Base-by-base conservation (phyloP, 306 rosid genomes). In the Lathyrus aphaca region DNA sequence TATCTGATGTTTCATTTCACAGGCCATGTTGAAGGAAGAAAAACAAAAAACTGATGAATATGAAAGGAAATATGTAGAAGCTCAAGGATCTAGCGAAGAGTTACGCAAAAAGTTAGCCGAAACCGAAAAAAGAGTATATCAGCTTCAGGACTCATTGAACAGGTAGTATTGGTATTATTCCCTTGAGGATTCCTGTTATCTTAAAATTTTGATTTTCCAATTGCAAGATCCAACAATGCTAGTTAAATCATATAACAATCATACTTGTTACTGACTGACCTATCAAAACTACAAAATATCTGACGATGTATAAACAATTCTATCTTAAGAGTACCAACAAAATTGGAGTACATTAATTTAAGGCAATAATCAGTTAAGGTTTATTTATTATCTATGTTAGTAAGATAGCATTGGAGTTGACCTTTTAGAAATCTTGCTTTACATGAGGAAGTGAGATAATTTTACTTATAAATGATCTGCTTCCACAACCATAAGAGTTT, bases 121-220 rank as follows among this genome's bases (percentile, higher is more conserved):
- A 81, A 85, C 88, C 21, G 91, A 86, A 78, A 82, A 86, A 80
- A 84, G 83, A 81, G 91, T 93, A 27, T 78, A 60, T 76, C 86
- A 88, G 81, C 91, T 93, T 82, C 97, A 88, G 68, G 97, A 90
- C 68, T 90, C 96, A 61, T 78, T 86, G 73, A 90, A 80, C 90
- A 88, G 98, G 96, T 93, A 92, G 82, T 78, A 81, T 74, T 76
- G 68, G 74, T 61, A 85, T 82, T 73, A 51, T 50, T 32, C 70
- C 68, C 77, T 74, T 75, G 51, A 74, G 56, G 60, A 73, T 76
- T 77, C 53, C 11, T 62, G 32, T 39, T 61, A 56, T 66, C 46
- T 79, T 59, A 58, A 49, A 59, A 48, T 60, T 72, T 80, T 66
- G 15, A 23, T 73, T 73, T 74, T 66, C 58, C 61, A 55, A 61